Evolutionary conservation across 208 protist genomes (phyloP).

Genomic region (Trypanosoma vivax): DNA sequence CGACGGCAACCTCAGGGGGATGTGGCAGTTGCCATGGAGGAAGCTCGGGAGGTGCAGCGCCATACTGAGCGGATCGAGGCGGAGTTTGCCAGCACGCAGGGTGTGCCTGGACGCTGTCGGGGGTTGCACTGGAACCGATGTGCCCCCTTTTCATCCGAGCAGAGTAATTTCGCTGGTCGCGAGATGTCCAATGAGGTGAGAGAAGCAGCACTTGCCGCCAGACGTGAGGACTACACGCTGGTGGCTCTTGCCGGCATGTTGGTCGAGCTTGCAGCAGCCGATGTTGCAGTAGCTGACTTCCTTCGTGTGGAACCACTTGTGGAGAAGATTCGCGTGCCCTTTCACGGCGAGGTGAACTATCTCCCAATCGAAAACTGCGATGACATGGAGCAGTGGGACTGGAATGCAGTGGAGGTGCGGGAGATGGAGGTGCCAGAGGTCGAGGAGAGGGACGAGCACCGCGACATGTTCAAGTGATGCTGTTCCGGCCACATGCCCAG

Average conservation of each 20-base stretch:
- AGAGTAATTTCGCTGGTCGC: background rate
- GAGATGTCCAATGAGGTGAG: background rate
- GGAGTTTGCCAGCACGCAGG: conserved; percentile 11
- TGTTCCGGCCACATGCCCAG: background rate
- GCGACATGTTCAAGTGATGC: conserved; percentile 57
- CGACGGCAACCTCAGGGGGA: conserved; percentile 9
- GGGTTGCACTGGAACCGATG: background rate
- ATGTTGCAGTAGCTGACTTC: conserved; percentile 47
- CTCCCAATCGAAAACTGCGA: conserved; percentile 83
- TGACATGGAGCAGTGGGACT: conserved; percentile 71
- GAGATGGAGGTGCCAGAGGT: conserved; percentile 43
- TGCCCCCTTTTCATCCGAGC: conserved; percentile 5
- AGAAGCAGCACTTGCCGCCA: conserved; percentile 34
- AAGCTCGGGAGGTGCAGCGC: background rate
- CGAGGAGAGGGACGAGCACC: conserved; percentile 59
- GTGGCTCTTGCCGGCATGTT: conserved; percentile 80
- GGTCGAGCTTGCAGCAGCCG: conserved; percentile 52
- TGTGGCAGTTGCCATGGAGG: background rate
- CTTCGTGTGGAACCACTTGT: conserved; percentile 67
- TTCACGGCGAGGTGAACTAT: conserved; percentile 62
- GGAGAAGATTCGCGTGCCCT: conserved; percentile 73
- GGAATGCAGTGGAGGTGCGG: conserved; percentile 57
- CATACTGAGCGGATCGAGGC: conserved; percentile 10
- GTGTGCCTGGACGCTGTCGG: background rate
- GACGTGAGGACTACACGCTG: conserved; percentile 68